phyloP scores from a whole-genome alignment of 352 stramenopile genomes.

The Sclerospora graminicola region DNA sequence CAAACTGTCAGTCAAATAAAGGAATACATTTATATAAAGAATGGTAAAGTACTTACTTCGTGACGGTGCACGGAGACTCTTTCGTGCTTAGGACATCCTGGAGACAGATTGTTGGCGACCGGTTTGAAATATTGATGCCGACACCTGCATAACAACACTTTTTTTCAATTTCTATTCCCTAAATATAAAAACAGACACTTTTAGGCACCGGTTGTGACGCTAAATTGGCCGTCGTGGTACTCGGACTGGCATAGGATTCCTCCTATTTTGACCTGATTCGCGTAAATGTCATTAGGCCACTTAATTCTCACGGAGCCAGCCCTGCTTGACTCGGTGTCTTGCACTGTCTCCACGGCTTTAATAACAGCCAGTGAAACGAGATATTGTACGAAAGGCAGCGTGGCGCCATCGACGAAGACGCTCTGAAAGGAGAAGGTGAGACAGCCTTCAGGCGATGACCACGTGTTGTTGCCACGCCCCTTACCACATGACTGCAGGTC shows the following conservation, averaged over 20 bases:
- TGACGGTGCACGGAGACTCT: constrained; percentile 46
- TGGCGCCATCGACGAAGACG: constrained; percentile 63
- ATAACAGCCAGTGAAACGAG: constrained; percentile 84
- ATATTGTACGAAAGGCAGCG: constrained; percentile 86
- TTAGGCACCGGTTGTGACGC: constrained; percentile 64
- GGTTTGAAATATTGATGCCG: constrained; percentile 87
- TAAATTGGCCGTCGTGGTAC: constrained; percentile 68
- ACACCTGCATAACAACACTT: constrained; percentile 30
- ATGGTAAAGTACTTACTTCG: constrained; percentile 39
- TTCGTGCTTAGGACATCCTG: constrained; percentile 68
- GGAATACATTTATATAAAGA: background rate
- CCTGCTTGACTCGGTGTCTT: constrained; percentile 13
- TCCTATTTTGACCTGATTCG: constrained; percentile 81
- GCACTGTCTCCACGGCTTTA: constrained; percentile 58
- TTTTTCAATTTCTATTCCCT: background rate
- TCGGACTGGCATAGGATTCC: constrained; percentile 87
- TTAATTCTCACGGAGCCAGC: constrained; percentile 79
- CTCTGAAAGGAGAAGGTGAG: constrained; percentile 88
- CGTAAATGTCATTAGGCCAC: constrained; percentile 90
- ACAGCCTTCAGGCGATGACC: constrained; percentile 81
- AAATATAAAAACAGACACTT: background rate
- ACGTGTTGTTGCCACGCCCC: constrained; percentile 79
- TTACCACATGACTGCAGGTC: constrained; percentile 69
- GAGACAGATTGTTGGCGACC: constrained; percentile 75
- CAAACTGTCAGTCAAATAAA: constrained; percentile 2